Conservation (phyloP, 2,329 filamentous ascomycete genomes). For the Colletotrichum acutatum region DNA sequence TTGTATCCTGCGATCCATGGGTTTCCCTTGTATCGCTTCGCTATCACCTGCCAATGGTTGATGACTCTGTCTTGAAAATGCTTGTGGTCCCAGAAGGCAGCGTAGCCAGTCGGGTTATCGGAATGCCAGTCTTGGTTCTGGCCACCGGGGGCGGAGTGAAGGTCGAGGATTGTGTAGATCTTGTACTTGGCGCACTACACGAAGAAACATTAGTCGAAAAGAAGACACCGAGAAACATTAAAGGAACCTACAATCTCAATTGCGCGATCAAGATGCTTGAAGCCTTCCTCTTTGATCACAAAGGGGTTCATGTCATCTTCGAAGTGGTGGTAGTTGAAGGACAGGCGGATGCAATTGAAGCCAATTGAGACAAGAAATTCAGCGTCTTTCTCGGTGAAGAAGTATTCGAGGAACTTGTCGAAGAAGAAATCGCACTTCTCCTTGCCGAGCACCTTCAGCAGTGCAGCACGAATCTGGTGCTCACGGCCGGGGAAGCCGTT, state of each 20-base stretch:
- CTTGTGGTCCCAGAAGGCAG: slow-evolving; percentile 59
- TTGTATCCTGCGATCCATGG: slow-evolving; percentile 55
- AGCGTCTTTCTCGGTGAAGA: slow-evolving; percentile 69
- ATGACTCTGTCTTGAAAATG: slow-evolving; percentile 58
- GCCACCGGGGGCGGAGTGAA: slow-evolving; percentile 56
- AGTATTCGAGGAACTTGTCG: slow-evolving; percentile 65
- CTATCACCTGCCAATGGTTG: slow-evolving; percentile 55
- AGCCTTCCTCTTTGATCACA: slow-evolving; percentile 58
- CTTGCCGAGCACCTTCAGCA: slow-evolving; percentile 63
- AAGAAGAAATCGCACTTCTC: slow-evolving; percentile 71
- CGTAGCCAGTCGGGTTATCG: slow-evolving; percentile 49
- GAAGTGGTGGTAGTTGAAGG: slow-evolving; percentile 70
- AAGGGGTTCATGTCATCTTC: slow-evolving; percentile 63
- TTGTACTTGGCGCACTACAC: slow-evolving; percentile 49
- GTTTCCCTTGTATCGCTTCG: slow-evolving; percentile 54
- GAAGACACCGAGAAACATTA: slow-evolving; percentile 43
- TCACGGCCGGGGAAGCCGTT: slow-evolving; percentile 71
- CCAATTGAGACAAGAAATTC: slow-evolving; percentile 66
- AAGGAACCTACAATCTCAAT: slow-evolving; percentile 48
- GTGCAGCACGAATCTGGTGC: slow-evolving; percentile 62
- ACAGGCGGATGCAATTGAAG: slow-evolving; percentile 68
- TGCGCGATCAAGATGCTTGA: slow-evolving; percentile 60
- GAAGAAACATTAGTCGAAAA: not conserved
- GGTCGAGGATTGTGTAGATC: slow-evolving; percentile 57
- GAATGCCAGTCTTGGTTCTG: slow-evolving; percentile 62